Conservation (phyloP, 2,329 filamentous ascomycete genomes). For the Thielaviopsis ethacetica region DNA sequence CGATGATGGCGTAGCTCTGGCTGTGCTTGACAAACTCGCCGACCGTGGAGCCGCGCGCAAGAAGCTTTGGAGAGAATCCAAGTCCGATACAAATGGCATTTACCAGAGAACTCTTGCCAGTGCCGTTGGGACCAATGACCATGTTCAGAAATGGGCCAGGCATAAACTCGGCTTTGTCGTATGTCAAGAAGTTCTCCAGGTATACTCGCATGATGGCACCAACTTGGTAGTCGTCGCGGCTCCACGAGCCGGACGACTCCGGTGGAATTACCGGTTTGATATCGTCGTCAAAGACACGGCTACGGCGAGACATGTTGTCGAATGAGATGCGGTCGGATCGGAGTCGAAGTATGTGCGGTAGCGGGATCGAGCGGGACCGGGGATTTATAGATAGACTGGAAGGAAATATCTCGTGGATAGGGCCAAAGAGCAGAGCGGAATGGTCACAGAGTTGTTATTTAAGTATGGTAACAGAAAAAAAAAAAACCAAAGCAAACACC, state of each 20-base stretch:
- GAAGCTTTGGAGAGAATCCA: constrained; percentile 64
- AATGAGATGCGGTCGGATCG: not conserved
- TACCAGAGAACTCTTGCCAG: constrained; percentile 91
- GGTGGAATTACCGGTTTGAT: constrained; percentile 9
- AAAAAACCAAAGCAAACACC: not conserved
- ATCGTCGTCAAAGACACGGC: not conserved
- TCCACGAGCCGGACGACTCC: constrained; percentile 14
- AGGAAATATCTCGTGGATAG: not conserved
- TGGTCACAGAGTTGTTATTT: not conserved
- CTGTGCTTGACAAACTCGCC: constrained; percentile 92
- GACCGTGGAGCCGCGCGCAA: constrained; percentile 72
- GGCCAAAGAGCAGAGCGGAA: not conserved
- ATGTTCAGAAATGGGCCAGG: constrained; percentile 91
- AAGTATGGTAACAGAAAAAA: not conserved
- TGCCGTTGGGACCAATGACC: constrained; percentile 98
- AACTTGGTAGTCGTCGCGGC: constrained; percentile 34
- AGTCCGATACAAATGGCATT: constrained; percentile 91
- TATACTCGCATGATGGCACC: constrained; percentile 81
- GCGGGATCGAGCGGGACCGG: not conserved
- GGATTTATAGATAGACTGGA: not conserved
- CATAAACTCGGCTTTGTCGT: constrained; percentile 78
- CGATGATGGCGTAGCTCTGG: constrained; percentile 58
- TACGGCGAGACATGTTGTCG: not conserved
- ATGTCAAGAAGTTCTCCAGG: constrained; percentile 84
- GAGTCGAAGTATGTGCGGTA: not conserved